Base-by-base conservation (phyloP, 106 monocot genomes). In the Phalaenopsis equestris region DNA sequence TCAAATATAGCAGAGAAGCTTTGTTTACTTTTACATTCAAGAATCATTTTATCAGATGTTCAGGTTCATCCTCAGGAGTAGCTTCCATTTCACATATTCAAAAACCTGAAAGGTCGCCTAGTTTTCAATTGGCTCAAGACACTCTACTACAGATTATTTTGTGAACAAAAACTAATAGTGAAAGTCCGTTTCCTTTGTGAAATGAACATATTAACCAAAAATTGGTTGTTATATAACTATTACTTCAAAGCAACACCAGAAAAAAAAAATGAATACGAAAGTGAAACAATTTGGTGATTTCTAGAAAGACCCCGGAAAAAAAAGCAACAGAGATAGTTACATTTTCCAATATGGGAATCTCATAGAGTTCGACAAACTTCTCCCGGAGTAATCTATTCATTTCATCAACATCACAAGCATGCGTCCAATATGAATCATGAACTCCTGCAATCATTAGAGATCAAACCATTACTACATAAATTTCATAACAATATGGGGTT, bases 341-440 rank as follows among this genome's bases (percentile, higher is more conserved):
- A 87, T 91, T 91, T 79, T 96, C 95, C 43, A 96, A 78, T 80
- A 96, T 93, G n/a, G 95, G 93, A 38, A 80, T 79, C 77, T 96
- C 91, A 79, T 96, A 96, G 56, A 96, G 91, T 76, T 96, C 95
- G 24, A 96, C 95, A 81, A 96, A 96, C 85, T 96, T 93, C 68
- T 93, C 95, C 30, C 95, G 86, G 11, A 96, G 89, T 84, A 96
- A 93, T 77, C 65, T 83, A 79, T 91, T 96, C 95, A 96, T 89
- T 52, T 84, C 75, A 86, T 96, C 95, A 38, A 96, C 89, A 84
- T 96, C 89, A 85, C 93, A 93, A 21, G 95, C 95, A 86, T 96
- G 95, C 0, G 95, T 96, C 95, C 95, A 96, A 77, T 90, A 96
- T 23, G 95, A 96, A 90, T 96, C 95, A 85, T 96, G 95, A 12